phyloP scores from a whole-genome alignment of 2,329 filamentous ascomycete species.

The Bertia moriformis region DNA sequence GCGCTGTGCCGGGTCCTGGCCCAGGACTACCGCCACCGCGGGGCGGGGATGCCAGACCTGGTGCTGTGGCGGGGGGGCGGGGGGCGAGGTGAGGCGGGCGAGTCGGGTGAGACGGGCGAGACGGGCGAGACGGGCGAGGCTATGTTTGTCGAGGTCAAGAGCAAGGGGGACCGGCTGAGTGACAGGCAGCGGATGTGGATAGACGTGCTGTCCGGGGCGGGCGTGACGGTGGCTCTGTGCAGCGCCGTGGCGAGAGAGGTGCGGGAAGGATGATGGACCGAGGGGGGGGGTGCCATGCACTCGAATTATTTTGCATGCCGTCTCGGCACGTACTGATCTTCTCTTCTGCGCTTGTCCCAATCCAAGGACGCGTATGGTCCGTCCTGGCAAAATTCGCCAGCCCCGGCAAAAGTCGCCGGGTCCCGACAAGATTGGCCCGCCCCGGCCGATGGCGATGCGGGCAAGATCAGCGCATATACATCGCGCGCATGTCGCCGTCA shows the following conservation, averaged over 20 bases:
- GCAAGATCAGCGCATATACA: too few relatives aligned
- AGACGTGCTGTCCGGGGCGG: conserved; percentile 74
- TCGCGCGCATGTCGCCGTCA: too few relatives aligned
- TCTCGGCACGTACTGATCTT: too few relatives aligned
- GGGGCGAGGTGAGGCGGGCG: too few relatives aligned
- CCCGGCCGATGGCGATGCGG: too few relatives aligned
- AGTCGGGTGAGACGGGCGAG: conserved; percentile 11
- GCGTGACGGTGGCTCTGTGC: conserved; percentile 72
- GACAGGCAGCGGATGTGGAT: conserved; percentile 97
- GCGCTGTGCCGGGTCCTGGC: conserved; percentile 85
- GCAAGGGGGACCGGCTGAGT: conserved; percentile 80
- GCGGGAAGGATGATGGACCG: conserved; percentile 22
- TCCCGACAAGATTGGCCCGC: too few relatives aligned
- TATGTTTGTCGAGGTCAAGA: conserved; percentile 70
- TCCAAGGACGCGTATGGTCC: too few relatives aligned
- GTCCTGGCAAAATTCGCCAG: too few relatives aligned
- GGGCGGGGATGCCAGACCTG: conserved; percentile 80
- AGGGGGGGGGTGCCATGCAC: too few relatives aligned
- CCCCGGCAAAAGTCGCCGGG: too few relatives aligned
- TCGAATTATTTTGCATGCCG: too few relatives aligned
- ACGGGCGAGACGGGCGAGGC: conserved; percentile 34
- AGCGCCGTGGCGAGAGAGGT: conserved; percentile 42
- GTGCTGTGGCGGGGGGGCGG: conserved; percentile 60
- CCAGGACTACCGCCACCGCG: conserved; percentile 79
- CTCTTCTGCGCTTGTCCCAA: too few relatives aligned